phyloP scores from a whole-genome alignment of 1,284 basidiomycete species.

The Trichosporon inkin region DNA sequence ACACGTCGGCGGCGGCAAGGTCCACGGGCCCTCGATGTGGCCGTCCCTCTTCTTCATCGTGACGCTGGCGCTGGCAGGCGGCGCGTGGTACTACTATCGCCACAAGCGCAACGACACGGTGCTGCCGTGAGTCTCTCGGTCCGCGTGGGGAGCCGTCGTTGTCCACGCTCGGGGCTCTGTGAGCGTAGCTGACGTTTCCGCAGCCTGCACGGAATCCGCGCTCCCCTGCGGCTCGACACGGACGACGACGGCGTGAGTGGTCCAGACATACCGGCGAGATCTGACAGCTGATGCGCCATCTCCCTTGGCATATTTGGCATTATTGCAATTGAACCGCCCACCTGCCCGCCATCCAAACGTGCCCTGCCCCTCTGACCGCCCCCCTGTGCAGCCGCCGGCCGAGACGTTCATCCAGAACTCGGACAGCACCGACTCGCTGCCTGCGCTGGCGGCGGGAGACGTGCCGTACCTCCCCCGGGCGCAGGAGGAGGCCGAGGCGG shows the following conservation, averaged over 20 bases:
- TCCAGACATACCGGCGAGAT: not conserved
- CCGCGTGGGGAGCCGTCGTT: no score
- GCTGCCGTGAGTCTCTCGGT: constrained; percentile 4
- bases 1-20: not conserved
- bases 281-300: not conserved
- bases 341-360: constrained; percentile 6
- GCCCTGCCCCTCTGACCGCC: not conserved
- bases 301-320: not conserved
- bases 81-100: constrained; percentile 2
- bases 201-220: not conserved
- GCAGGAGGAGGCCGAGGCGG: constrained; percentile 8
- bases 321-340: constrained; percentile 1
- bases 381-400: constrained; percentile 29
- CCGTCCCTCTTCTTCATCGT: constrained; percentile 11
- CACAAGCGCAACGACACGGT: not conserved
- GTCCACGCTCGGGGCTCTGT: not conserved
- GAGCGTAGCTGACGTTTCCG: not conserved
- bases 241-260: constrained; percentile 27
- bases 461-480: constrained; percentile 15
- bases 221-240: constrained; percentile 16
- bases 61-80: constrained; percentile 7
- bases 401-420: constrained; percentile 39
- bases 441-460: constrained; percentile 23
- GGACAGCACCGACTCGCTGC: constrained; percentile 40
- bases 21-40: not conserved